phyloP scores from a whole-genome alignment of 805 yeast genomes.

The Cyberlindnera japonica region DNA sequence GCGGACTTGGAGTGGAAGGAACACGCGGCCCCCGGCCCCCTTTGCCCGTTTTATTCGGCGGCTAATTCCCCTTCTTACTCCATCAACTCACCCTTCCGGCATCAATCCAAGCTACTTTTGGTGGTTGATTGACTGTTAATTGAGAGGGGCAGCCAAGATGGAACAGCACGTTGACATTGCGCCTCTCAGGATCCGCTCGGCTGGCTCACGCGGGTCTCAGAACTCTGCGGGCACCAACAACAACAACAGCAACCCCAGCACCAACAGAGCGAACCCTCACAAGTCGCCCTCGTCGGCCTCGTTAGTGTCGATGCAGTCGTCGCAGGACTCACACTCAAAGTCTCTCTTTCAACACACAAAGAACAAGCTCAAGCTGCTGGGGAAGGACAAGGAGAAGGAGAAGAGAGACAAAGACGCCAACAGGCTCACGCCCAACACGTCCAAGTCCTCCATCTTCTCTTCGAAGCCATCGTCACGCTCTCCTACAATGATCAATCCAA shows the following conservation, averaged over 20 bases:
- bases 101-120: too few species aligned
- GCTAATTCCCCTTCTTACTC: too few species aligned
- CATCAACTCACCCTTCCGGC: too few species aligned
- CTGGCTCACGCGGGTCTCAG: not conserved
- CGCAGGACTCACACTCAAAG: constrained; percentile 11
- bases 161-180: not conserved
- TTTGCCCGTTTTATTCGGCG: too few species aligned
- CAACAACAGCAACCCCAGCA: not conserved
- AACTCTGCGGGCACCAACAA: not conserved
- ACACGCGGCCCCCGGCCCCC: too few species aligned
- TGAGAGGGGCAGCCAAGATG: too few species aligned
- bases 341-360: constrained; percentile 15
- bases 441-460: constrained; percentile 24
- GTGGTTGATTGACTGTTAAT: too few species aligned
- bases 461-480: constrained; percentile 22
- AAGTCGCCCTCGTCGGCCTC: constrained; percentile 15
- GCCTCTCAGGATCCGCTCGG: not conserved
- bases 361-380: constrained; percentile 16
- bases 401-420: constrained; percentile 12
- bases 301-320: constrained; percentile 10
- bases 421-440: constrained; percentile 27
- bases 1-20: too few species aligned
- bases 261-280: constrained; percentile 4
- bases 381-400: constrained; percentile 7
- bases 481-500: constrained; percentile 19